Conservation (phyloP, 495 filamentous ascomycete species). For the Trichoderma reesei region DNA sequence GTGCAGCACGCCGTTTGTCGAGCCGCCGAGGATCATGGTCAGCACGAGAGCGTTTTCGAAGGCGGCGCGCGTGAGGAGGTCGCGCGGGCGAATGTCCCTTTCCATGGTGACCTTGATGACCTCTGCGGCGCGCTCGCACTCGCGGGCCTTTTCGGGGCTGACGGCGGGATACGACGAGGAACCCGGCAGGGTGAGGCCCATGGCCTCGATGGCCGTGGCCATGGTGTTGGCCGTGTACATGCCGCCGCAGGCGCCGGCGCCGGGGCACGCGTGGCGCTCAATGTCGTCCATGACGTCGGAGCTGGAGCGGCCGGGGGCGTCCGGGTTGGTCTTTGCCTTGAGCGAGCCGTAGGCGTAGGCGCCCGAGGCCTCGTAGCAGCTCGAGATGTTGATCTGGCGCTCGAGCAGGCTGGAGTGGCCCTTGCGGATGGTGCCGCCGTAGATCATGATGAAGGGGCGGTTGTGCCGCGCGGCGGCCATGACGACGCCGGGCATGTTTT, state of each 20-base stretch:
- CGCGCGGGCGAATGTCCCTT: slow-evolving; percentile 73
- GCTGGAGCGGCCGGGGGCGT: slow-evolving; percentile 38
- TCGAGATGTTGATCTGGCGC: slow-evolving; percentile 78
- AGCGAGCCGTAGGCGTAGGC: slow-evolving; percentile 71
- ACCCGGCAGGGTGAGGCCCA: slow-evolving; percentile 84
- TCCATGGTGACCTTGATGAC: slow-evolving; percentile 82
- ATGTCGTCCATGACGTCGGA: slow-evolving; percentile 82
- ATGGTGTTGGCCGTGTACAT: slow-evolving; percentile 98
- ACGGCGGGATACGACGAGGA: slow-evolving; percentile 83
- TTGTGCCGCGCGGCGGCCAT: slow-evolving; percentile 76
- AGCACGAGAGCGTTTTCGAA: slow-evolving; percentile 92
- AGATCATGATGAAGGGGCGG: slow-evolving; percentile 65
- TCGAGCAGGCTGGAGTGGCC: slow-evolving; percentile 72
- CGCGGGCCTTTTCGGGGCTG: slow-evolving; percentile 83
- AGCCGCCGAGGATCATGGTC: slow-evolving; percentile 86
- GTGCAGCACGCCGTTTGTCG: slow-evolving; percentile 88
- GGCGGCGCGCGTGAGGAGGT: slow-evolving; percentile 72
- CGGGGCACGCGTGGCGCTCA: slow-evolving; percentile 78
- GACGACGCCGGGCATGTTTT: slow-evolving; percentile 89
- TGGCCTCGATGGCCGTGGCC: slow-evolving; percentile 91
- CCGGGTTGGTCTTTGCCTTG: slow-evolving; percentile 30
- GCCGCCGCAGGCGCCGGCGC: slow-evolving; percentile 88
- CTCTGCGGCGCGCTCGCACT: slow-evolving; percentile 79
- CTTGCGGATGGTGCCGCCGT: slow-evolving; percentile 83
- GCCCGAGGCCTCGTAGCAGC: slow-evolving; percentile 83